phyloP scores from a whole-genome alignment of 305 asterid species.

The Andrographis paniculata region DNA sequence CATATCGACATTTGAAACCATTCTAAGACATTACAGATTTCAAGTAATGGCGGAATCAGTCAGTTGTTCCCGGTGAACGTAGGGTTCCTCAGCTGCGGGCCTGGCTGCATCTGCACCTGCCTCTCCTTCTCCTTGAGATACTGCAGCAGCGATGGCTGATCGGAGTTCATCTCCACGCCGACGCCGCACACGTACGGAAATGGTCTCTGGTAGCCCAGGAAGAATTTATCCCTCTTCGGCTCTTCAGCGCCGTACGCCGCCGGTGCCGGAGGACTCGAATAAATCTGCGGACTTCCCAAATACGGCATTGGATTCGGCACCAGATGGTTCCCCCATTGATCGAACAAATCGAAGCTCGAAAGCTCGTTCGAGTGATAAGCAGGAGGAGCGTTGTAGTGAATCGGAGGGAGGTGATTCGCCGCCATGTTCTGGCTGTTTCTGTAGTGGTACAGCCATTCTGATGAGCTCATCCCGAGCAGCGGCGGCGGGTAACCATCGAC shows the following conservation, averaged over 20 bases:
- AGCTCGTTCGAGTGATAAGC: constrained; percentile 19
- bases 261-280: constrained; percentile 24
- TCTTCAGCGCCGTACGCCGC: constrained; percentile 36
- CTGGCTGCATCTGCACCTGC: constrained; percentile 51
- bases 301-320: constrained; percentile 40
- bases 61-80: constrained; percentile 60
- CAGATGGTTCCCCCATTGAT: constrained; percentile 66
- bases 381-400: constrained; percentile 34
- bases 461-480: constrained; percentile 68
- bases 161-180: constrained; percentile 39
- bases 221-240: constrained; percentile 27
- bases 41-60: constrained; percentile 7
- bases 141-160: constrained; percentile 51
- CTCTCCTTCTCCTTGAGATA: constrained; percentile 70
- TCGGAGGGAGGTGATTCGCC: constrained; percentile 31
- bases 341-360: constrained; percentile 38
- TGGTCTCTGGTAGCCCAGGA: constrained; percentile 47
- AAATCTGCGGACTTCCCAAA: constrained; percentile 32
- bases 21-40: no score
- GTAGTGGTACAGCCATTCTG: constrained; percentile 89
- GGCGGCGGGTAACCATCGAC: constrained; percentile 56
- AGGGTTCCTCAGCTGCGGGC: constrained; percentile 48
- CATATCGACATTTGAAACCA: no score
- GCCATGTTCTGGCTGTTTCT: constrained; percentile 49
- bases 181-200: constrained; percentile 42